A percentile compares a stretch with the other conserved stretches of the same genome.
These are phyloP conservation scores for Acer yangbiense DNA, from an alignment of 345 rosid genomes.

Conservation along the genomic window DNA sequence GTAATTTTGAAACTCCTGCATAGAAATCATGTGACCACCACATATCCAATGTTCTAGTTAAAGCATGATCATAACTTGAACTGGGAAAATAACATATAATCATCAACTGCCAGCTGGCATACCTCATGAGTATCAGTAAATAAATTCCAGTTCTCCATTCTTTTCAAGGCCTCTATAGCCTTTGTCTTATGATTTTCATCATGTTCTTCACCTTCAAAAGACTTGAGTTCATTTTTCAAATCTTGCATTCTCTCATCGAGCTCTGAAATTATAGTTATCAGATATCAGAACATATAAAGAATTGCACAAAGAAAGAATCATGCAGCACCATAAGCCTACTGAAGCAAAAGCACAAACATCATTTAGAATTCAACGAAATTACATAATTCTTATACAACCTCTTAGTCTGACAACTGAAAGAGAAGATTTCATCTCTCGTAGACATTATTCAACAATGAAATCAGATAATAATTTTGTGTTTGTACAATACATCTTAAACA, in stretches of 20 bases:
- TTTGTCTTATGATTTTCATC: constrained; percentile 83
- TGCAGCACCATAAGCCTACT: not conserved
- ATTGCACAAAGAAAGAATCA: not conserved
- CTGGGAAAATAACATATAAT: not conserved
- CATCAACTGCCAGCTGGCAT: constrained; percentile 21
- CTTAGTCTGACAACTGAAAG: not conserved
- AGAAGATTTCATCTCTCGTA: not conserved
- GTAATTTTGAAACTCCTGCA: constrained; percentile 85
- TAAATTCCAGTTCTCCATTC: constrained; percentile 98
- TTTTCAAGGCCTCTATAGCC: constrained; percentile 77
- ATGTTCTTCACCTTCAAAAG: constrained; percentile 83
- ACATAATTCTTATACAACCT: not conserved
- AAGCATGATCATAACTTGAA: constrained; percentile 13
- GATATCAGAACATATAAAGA: constrained; percentile 4
- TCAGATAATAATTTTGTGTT: not conserved
- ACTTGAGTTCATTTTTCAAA: constrained; percentile 88
- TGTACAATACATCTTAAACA: not conserved
- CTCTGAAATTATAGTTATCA: constrained; percentile 46
- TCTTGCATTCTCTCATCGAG: constrained; percentile 98
- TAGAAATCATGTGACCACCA: constrained; percentile 23
- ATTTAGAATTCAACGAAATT: not conserved
- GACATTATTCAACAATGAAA: not conserved
- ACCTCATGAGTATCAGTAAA: constrained; percentile 86
- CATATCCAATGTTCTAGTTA: constrained; percentile 18
- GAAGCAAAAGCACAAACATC: not conserved